phyloP scores from a whole-genome alignment of 108 stramenopile species.

The Cyclostephanos invisitatus region DNA sequence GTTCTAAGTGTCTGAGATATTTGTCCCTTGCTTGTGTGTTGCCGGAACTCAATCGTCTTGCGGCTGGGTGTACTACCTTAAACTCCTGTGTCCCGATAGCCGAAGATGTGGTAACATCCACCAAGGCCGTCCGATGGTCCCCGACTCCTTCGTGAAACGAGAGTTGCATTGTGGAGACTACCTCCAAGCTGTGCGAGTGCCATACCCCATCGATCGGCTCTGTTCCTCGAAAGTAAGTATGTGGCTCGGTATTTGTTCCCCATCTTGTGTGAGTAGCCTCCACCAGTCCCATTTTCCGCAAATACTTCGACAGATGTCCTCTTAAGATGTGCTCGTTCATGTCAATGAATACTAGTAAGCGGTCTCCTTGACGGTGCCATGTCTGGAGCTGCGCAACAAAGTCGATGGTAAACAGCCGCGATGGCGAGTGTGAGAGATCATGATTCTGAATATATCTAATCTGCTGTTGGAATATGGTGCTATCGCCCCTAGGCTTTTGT shows the following conservation, averaged over 20 bases:
- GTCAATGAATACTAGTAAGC: constrained; percentile 4
- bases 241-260: neutral
- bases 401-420: neutral
- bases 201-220: constrained; percentile 1
- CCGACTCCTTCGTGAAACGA: constrained; percentile 5
- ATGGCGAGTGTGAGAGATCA: neutral
- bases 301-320: neutral
- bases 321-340: neutral
- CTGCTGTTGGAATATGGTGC: neutral
- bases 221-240: neutral
- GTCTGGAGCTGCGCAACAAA: neutral
- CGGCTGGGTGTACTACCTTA: neutral
- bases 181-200: neutral
- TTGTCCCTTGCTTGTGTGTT: neutral
- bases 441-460: neutral
- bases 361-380: neutral
- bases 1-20: neutral
- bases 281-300: neutral
- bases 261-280: constrained; percentile 3
- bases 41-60: neutral
- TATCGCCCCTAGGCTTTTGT: neutral
- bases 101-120: neutral
- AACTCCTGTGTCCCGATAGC: neutral
- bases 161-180: neutral
- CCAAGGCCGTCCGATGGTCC: neutral